phyloP scores from a whole-genome alignment of 2,329 filamentous ascomycete species.

The Penicillium sp. region DNA sequence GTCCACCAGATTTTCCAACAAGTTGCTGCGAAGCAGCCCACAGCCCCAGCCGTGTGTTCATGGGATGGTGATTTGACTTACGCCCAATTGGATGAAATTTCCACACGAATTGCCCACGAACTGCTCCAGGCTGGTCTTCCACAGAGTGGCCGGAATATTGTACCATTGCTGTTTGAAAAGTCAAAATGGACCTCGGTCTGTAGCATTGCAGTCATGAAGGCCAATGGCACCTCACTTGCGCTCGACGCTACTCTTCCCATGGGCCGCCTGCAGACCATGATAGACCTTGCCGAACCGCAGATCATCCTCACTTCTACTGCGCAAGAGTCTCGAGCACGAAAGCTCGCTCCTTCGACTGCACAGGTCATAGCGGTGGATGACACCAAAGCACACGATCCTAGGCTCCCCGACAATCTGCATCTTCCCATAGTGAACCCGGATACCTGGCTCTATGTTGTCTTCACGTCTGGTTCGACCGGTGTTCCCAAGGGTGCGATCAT shows the following conservation, averaged over 20 bases:
- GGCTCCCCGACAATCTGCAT: neutral
- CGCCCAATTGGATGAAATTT: neutral
- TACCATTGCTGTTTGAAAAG: neutral
- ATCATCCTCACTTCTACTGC: neutral
- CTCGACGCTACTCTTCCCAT: neutral
- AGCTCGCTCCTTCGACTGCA: too few species aligned
- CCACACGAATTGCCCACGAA: too few species aligned
- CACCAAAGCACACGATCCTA: too few species aligned
- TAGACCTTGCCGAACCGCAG: neutral
- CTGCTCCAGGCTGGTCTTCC: too few species aligned
- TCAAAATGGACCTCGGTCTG: neutral
- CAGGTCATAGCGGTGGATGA: too few species aligned
- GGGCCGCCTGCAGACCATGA: too few species aligned
- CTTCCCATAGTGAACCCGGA: neutral
- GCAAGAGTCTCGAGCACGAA: neutral
- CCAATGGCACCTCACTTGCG: neutral
- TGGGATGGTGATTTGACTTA: neutral
- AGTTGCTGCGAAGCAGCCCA: neutral
- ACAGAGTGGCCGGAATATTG: neutral
- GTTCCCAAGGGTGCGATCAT: conserved; percentile 59
- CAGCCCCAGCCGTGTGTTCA: neutral
- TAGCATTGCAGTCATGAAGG: neutral
- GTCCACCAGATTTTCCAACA: neutral
- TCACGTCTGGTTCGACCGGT: conserved; percentile 52
- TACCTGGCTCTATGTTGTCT: conserved; percentile 50